Conservation (phyloP, 768 basidiomycete genomes). For the Tylopilus cervinicoccineus region DNA sequence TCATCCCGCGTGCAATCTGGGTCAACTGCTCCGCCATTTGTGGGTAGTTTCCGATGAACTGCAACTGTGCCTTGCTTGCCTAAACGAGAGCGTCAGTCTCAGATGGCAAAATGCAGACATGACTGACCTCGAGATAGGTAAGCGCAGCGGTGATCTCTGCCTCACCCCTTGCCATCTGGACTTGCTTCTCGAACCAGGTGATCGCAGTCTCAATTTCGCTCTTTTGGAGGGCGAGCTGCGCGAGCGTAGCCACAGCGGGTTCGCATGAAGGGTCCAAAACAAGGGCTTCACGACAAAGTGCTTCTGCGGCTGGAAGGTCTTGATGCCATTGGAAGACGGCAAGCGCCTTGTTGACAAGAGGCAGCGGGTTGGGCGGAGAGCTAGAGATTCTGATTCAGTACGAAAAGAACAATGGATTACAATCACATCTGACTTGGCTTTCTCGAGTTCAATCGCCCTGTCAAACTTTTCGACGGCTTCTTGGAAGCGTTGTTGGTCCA, state of each 20-base stretch:
- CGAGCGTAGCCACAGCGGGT: conserved; percentile 92
- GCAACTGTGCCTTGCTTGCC: conserved; percentile 79
- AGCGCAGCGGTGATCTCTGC: conserved; percentile 77
- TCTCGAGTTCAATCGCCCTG: conserved; percentile 84
- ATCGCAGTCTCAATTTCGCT: conserved; percentile 84
- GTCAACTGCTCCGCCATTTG: conserved; percentile 71
- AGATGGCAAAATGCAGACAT: background rate
- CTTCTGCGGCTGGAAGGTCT: conserved; percentile 77
- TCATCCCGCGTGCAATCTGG: conserved; percentile 41
- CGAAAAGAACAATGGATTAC: background rate
- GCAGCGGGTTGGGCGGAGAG: conserved; percentile 77
- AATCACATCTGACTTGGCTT: conserved; percentile 48
- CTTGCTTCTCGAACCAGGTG: conserved; percentile 80
- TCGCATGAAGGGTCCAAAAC: conserved; percentile 91
- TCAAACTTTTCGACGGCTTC: conserved; percentile 95
- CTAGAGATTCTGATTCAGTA: conserved; percentile 15
- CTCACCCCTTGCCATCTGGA: conserved; percentile 85
- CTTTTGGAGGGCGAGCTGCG: conserved; percentile 90
- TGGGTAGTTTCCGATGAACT: conserved; percentile 83
- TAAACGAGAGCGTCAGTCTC: conserved; percentile 27
- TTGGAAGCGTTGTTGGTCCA: conserved; percentile 85
- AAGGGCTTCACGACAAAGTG: conserved; percentile 84
- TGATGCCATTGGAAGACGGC: conserved; percentile 95
- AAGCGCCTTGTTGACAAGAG: conserved; percentile 97
- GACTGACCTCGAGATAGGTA: conserved; percentile 73